phyloP scores from a whole-genome alignment of 306 rosid genomes.

The Luffa aegyptiaca region DNA sequence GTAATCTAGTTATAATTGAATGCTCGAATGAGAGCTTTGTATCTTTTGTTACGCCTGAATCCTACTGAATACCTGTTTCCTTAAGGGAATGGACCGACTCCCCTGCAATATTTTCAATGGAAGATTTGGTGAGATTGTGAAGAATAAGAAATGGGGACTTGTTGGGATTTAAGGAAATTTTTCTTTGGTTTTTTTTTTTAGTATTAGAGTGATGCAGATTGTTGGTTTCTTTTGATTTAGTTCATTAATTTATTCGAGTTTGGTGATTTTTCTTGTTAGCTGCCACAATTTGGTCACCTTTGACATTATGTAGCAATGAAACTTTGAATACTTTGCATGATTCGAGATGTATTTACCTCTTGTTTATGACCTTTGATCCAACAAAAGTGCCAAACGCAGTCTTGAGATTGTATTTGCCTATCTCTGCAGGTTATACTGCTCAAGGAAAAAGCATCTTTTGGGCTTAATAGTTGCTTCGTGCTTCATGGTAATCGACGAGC shows the following conservation, averaged over 20 bases:
- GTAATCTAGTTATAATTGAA: not conserved
- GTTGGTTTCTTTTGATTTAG: not conserved
- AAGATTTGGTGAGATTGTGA: not conserved
- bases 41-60: not conserved
- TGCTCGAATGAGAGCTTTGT: not conserved
- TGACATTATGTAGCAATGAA: not conserved
- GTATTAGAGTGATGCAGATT: not conserved
- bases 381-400: not conserved
- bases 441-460: conserved; percentile 4
- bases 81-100: not conserved
- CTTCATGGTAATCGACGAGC: not conserved
- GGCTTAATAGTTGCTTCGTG: not conserved
- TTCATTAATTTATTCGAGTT: not conserved
- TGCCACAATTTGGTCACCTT: too few species aligned
- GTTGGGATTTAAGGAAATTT: not conserved
- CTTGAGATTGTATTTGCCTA: not conserved
- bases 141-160: not conserved
- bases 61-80: not conserved
- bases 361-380: not conserved
- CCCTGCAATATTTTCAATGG: not conserved
- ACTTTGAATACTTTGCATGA: not conserved
- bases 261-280: not conserved
- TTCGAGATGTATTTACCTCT: not conserved
- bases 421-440: conserved; percentile 21
- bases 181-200: not conserved